Evolutionary conservation across 1,284 basidiomycete genomes (phyloP).

Genomic region (Boletellus sp.): DNA sequence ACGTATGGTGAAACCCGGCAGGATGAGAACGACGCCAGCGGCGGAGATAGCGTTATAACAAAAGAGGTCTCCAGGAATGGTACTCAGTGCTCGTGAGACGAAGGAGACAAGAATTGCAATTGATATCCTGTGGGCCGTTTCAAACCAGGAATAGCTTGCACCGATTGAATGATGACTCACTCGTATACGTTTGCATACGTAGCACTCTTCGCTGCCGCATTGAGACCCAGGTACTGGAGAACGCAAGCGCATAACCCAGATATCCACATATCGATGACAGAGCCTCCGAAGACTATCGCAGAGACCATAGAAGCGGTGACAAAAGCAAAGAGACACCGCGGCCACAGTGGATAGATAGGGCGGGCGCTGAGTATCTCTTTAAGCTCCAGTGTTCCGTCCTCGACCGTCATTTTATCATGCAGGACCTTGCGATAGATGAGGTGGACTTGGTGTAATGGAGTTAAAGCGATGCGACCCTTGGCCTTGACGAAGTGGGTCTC

Average conservation of each 20-base stretch:
- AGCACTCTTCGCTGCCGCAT: slow-evolving; percentile 72
- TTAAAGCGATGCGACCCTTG: slow-evolving; percentile 68
- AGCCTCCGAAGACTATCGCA: slow-evolving; percentile 79
- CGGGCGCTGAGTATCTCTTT: slow-evolving; percentile 56
- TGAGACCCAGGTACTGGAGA: slow-evolving; percentile 74
- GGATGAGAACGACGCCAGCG: slow-evolving; percentile 74
- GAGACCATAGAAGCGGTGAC: slow-evolving; percentile 75
- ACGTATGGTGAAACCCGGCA: slow-evolving; percentile 79
- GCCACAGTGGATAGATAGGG: slow-evolving; percentile 58
- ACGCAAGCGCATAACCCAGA: slow-evolving; percentile 68
- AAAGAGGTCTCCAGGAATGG: slow-evolving; percentile 63
- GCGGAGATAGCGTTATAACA: slow-evolving; percentile 84
- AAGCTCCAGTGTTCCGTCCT: slow-evolving; percentile 60
- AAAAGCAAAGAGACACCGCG: slow-evolving; percentile 70
- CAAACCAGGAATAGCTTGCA: not conserved
- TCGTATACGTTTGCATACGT: slow-evolving; percentile 89
- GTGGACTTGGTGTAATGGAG: slow-evolving; percentile 70
- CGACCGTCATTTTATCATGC: slow-evolving; percentile 67
- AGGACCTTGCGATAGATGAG: slow-evolving; percentile 74
- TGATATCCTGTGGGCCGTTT: slow-evolving; percentile 58
- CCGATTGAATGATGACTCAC: slow-evolving; percentile 45
- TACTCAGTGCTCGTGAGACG: slow-evolving; percentile 69
- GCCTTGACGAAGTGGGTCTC: slow-evolving; percentile 79
- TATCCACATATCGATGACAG: slow-evolving; percentile 77
- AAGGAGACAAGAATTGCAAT: slow-evolving; percentile 82